Percentiles rank a stretch among this genome's conserved stretches.
These are phyloP conservation scores for Filosporella fistucella DNA, from an alignment of 495 filamentous ascomycete genomes.

Conservation along the genomic window DNA sequence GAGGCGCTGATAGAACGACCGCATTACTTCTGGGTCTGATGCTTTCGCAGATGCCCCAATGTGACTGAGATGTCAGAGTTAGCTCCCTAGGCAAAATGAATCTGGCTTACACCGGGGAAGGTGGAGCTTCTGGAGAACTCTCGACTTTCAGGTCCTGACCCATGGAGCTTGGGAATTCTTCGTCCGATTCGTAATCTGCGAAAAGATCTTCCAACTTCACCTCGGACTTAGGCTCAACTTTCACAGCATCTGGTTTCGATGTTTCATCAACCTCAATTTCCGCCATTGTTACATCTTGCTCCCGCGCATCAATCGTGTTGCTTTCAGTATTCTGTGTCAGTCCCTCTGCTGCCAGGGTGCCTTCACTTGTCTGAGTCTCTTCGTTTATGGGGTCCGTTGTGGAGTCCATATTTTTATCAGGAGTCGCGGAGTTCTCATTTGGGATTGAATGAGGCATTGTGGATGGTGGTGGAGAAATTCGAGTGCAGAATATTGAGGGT, in stretches of 20 bases:
- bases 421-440: conserved; percentile 24
- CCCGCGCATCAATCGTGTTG: conserved; percentile 5
- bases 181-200: conserved; percentile 70
- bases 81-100: not conserved
- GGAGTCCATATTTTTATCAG: conserved; percentile 19
- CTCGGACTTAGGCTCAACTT: conserved; percentile 13
- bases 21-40: conserved; percentile 78
- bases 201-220: conserved; percentile 80
- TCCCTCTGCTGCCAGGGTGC: conserved; percentile 1
- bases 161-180: conserved; percentile 65
- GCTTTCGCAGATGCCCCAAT: conserved; percentile 24
- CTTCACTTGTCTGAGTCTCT: conserved; percentile 17
- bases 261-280: conserved; percentile 25
- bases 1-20: conserved; percentile 89
- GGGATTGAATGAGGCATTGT: conserved; percentile 52
- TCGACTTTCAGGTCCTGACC: conserved; percentile 37
- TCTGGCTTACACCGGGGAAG: conserved; percentile 33
- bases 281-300: conserved; percentile 30
- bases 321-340: conserved; percentile 8
- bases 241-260: conserved; percentile 25
- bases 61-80: conserved; percentile 12
- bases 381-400: conserved; percentile 23
- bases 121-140: conserved; percentile 37
- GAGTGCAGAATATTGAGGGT: too few relatives aligned
- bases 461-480: too few relatives aligned